Evolutionary conservation across 371 early-diverging fungal genomes (phyloP).

Genomic region (Mucor piriformis): DNA sequence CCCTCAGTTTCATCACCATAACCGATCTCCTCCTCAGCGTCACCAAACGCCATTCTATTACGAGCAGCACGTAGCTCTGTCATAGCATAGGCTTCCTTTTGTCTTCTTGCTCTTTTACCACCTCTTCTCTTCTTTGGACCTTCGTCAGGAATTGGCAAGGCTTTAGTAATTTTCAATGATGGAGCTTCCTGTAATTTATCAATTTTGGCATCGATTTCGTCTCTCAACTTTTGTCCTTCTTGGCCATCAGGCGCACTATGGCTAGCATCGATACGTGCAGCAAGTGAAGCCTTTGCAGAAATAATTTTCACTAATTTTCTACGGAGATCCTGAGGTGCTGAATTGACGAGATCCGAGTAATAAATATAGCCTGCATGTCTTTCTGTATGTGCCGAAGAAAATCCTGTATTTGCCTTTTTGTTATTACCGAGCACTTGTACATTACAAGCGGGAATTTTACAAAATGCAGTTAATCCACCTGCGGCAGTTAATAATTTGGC

Average conservation of each 20-base stretch:
- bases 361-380: slow-evolving; percentile 83
- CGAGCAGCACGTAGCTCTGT: slow-evolving; percentile 90
- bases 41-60: slow-evolving; percentile 92
- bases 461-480: slow-evolving; percentile 86
- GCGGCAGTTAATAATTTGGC: slow-evolving; percentile 92
- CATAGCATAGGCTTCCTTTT: slow-evolving; percentile 82
- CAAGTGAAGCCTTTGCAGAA: slow-evolving; percentile 83
- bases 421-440: slow-evolving; percentile 68
- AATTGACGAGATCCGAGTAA: slow-evolving; percentile 70
- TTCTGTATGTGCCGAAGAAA: slow-evolving; percentile 73
- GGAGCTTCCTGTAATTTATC: slow-evolving; percentile 89
- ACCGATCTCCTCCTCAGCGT: slow-evolving; percentile 87
- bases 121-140: slow-evolving; percentile 89
- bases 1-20: slow-evolving; percentile 84
- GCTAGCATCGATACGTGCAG: slow-evolving; percentile 87
- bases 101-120: slow-evolving; percentile 83
- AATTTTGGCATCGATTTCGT: slow-evolving; percentile 85
- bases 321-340: slow-evolving; percentile 76
- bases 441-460: slow-evolving; percentile 93
- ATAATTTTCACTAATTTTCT: slow-evolving; percentile 78
- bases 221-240: slow-evolving; percentile 69
- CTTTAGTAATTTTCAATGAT: slow-evolving; percentile 82
- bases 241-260: slow-evolving; percentile 73
- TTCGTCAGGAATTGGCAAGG: slow-evolving; percentile 92
- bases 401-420: slow-evolving; percentile 72